Percentiles rank a stretch among this genome's conserved stretches.
Evolutionary conservation across 805 yeast species (phyloP).

Genomic region (Diddensiella transvaalensis): DNA sequence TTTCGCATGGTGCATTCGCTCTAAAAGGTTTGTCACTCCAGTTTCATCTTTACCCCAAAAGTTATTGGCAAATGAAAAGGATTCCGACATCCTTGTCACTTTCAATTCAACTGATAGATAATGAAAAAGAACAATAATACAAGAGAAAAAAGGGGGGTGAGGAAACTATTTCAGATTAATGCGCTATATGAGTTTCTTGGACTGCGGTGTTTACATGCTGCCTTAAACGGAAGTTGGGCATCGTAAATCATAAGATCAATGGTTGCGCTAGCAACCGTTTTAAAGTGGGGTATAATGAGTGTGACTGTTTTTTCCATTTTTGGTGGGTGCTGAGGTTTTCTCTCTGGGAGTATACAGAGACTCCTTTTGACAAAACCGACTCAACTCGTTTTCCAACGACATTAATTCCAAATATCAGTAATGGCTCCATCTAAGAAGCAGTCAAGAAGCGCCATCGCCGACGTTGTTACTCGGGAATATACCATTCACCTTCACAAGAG

Average conservation of each 20-base stretch:
- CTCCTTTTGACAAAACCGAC: conserved; percentile 5
- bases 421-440: conserved; percentile 41
- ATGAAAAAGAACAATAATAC: neutral
- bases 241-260: no score
- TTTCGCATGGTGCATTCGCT: conserved; percentile 56
- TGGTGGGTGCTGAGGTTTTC: neutral
- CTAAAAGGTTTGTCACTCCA: conserved; percentile 54
- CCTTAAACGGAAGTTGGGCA: neutral
- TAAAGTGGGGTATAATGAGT: no score
- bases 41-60: conserved; percentile 57
- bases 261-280: no score
- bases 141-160: neutral
- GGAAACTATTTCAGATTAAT: neutral
- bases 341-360: no score
- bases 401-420: conserved; percentile 19
- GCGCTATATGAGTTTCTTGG: no score
- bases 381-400: neutral
- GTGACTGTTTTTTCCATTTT: neutral
- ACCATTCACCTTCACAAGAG: conserved; percentile 99
- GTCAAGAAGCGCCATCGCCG: conserved; percentile 77
- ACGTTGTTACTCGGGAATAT: conserved; percentile 99
- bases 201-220: neutral
- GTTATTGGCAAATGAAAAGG: conserved; percentile 32
- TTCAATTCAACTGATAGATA: neutral
- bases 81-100: conserved; percentile 9